Conservation (phyloP, 1,284 basidiomycete genomes). For the Amylostereum areolatum region DNA sequence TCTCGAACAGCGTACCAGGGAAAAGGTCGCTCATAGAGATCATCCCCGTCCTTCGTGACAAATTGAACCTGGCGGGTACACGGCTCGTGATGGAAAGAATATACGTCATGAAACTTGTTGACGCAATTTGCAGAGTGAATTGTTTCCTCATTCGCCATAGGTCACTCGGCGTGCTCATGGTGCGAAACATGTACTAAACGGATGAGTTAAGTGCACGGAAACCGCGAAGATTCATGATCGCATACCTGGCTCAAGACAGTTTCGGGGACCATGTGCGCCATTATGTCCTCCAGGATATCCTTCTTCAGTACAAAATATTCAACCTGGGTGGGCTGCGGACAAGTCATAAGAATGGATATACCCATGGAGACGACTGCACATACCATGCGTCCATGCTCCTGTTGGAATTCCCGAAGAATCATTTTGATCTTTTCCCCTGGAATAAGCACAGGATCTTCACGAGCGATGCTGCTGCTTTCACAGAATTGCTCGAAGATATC, state of each 20-base stretch:
- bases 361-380: conserved; percentile 10
- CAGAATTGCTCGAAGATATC: conserved; percentile 95
- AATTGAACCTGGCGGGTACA: conserved; percentile 79
- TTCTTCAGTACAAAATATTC: conserved; percentile 77
- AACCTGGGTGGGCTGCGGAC: conserved; percentile 48
- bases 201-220: not conserved
- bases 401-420: conserved; percentile 57
- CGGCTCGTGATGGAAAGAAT: conserved; percentile 83
- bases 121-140: conserved; percentile 87
- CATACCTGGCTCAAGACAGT: conserved; percentile 80
- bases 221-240: conserved; percentile 6
- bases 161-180: conserved; percentile 82
- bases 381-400: conserved; percentile 45
- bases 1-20: conserved; percentile 54
- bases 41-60: conserved; percentile 85
- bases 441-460: conserved; percentile 86
- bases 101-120: conserved; percentile 91
- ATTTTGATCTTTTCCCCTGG: conserved; percentile 80
- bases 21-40: conserved; percentile 89
- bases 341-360: not conserved
- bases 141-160: conserved; percentile 98
- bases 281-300: conserved; percentile 89
- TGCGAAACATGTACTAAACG: conserved; percentile 82
- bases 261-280: conserved; percentile 87
- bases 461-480: conserved; percentile 67